Base-by-base conservation (phyloP, 2,329 filamentous ascomycete species). In the Trichoderma sp. region DNA sequence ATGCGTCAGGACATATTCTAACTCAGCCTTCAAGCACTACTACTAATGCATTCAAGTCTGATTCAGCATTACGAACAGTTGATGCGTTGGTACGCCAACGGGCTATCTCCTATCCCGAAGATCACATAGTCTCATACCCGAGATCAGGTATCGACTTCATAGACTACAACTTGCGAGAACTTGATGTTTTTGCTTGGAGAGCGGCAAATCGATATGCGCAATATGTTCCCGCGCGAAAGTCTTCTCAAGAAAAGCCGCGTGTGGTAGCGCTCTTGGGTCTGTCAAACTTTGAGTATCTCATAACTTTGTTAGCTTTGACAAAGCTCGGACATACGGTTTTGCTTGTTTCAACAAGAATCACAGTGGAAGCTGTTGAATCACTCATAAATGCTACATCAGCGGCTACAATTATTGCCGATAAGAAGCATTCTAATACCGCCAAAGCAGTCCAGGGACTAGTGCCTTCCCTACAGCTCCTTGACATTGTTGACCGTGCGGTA, bases 271-370 rank as follows among this genome's bases (percentile, higher is more conserved):
- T 71, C 27, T 33, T 71, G 14, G 68, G 68, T 9, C 16, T 62
- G 18, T 71, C 68, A 33, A 71, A 71, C 8, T 62, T 71, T 14
- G 68, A 71, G 27, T 71, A 71, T 71, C 68, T 71, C 35, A 71
- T 71, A 9, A 71, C 68, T 6, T 31, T 71, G 27, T 56, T 71
- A 9, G 68, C 68, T 24, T 50, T 71, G 35, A 50, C 56, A 41
- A 71, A 71, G 35, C 68, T 71, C 38, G 68, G 68, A 12, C 68
- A 71, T 45, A 71, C 68, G 6, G 53, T 71, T 18, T 21, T 71
- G 3, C 53, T 71, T 50, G 21, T 71, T 6, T 71, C 68, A 9
- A 71, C 68, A 9, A 71, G 68, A 27, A 71, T 71, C 56, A 71
- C 68, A 31, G 56, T 45, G 18, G 33, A 38, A 45, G 56, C 68